Base-by-base conservation (phyloP, 495 filamentous ascomycete species). In the Daldinia concentrica region DNA sequence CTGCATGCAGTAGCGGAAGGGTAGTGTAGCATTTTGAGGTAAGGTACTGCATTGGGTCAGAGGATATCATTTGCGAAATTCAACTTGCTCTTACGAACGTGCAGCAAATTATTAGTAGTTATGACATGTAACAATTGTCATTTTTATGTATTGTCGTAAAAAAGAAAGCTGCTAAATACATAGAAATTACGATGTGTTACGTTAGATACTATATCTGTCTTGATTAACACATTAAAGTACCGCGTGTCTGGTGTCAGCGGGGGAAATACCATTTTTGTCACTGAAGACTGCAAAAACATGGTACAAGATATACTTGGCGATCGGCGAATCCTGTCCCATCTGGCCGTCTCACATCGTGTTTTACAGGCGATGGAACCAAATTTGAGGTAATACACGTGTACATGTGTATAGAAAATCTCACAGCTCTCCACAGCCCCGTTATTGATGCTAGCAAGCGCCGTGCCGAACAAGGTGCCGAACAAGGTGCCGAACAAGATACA, bases 271-370 rank as follows among this genome's bases (percentile, higher is more conserved):
- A 26, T 22, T 22, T 4, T 51, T 8, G 45, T 51, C 63, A 11
- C 43, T 48, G 17, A 48, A 48, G 7, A 22, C 43, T 22, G 8
- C 17, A 56, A 60, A 60, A 55, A 64, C 45, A 62, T 60, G 57
- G 43, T 57, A 65, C 56, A 45, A 34, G 50, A 50, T 43, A 32
- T 29, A 68, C 54, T 73, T 64, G 58, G 71, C 51, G 71, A 73
- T 73, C 71, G 66, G 66, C 71, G 30, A 69, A 55, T 61, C 43
- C 43, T 62, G 43, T 58, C 58, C 52, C 69, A 64, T 67, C 64
- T 55, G 41, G 36, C 32, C 65, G 71, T 69, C 66, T 66, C 66
- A 69, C 58, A 43, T 69, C 60, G 66, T 65, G 71, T 73, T 68
- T 73, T 69, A 73, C 57, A 62, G 70, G 26, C 19, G 60, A 72